Conservation (phyloP, 129 eudicot species). For the Helianthus tuberosus region DNA sequence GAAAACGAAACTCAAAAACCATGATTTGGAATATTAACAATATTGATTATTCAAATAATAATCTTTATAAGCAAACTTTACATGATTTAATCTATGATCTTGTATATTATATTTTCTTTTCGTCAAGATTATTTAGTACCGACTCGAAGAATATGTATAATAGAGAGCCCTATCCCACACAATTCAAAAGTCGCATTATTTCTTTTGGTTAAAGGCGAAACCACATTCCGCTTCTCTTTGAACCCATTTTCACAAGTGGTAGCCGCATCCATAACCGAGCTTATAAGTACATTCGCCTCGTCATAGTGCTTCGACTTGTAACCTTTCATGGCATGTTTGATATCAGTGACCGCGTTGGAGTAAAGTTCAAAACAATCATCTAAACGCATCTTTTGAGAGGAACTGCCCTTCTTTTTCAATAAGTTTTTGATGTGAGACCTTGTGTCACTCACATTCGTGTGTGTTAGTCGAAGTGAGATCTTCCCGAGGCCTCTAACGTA, state of each 20-base stretch:
- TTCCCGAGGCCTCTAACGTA: conserved; percentile 49
- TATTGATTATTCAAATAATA: neutral
- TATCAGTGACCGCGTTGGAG: conserved; percentile 19
- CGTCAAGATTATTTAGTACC: conserved; percentile 6
- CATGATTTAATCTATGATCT: conserved; percentile 3
- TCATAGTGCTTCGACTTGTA: conserved; percentile 31
- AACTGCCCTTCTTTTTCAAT: neutral
- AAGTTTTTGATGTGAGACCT: conserved; percentile 42
- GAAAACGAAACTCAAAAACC: neutral
- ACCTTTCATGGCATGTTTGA: conserved; percentile 27
- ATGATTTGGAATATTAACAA: neutral
- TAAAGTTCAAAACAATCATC: conserved; percentile 46
- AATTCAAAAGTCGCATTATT: conserved; percentile 40
- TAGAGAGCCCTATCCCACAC: conserved; percentile 37
- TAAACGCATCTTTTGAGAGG: conserved; percentile 28
- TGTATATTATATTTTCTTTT: neutral
- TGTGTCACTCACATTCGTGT: conserved; percentile 57
- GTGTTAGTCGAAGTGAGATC: conserved; percentile 57
- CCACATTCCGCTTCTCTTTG: conserved; percentile 31
- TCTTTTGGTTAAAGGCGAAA: conserved; percentile 38
- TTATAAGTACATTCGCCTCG: conserved; percentile 31
- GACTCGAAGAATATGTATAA: conserved; percentile 35
- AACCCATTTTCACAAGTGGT: conserved; percentile 50
- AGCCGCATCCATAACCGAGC: conserved; percentile 51
- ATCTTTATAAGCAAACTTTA: conserved; percentile 8